These are phyloP conservation scores for Rutstroemia sp. DNA, from an alignment of 2,329 filamentous ascomycete species.

Conservation along the genomic window DNA sequence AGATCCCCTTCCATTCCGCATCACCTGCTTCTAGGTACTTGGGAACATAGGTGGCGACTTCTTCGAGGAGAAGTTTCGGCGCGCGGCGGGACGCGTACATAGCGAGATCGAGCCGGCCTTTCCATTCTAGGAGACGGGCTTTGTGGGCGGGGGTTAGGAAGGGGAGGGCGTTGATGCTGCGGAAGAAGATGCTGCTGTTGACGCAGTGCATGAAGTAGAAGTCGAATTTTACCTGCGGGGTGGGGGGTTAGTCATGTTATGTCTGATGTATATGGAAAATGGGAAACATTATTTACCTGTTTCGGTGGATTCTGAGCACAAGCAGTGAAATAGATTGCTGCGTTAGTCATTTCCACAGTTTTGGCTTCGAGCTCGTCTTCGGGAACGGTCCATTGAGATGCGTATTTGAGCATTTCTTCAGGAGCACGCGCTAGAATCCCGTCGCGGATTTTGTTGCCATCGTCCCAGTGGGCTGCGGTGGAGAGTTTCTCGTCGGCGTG, in stretches of 20 bases:
- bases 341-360: conserved; percentile 64
- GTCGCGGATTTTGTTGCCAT: conserved; percentile 60
- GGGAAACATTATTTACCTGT: too few species aligned
- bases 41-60: conserved; percentile 53
- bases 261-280: too few species aligned
- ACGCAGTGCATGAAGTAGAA: conserved; percentile 79
- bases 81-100: conserved; percentile 65
- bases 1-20: conserved; percentile 32
- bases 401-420: conserved; percentile 55
- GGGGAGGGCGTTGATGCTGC: conserved; percentile 51
- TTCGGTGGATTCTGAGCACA: conserved; percentile 55
- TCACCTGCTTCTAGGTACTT: conserved; percentile 25
- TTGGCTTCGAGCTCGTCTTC: conserved; percentile 41
- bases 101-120: conserved; percentile 65
- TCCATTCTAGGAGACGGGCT: conserved; percentile 70
- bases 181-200: conserved; percentile 66
- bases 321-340: conserved; percentile 41
- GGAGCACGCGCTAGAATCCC: conserved; percentile 58
- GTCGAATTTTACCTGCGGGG: conserved; percentile 56
- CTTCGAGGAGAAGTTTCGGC: conserved; percentile 51
- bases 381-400: conserved; percentile 51
- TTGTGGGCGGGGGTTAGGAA: conserved; percentile 58
- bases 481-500: conserved; percentile 48
- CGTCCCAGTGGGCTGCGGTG: conserved; percentile 40
- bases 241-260: neutral